Evolutionary conservation across 2,329 filamentous ascomycete species (phyloP).

Genomic region (Tolypocladium sp.): DNA sequence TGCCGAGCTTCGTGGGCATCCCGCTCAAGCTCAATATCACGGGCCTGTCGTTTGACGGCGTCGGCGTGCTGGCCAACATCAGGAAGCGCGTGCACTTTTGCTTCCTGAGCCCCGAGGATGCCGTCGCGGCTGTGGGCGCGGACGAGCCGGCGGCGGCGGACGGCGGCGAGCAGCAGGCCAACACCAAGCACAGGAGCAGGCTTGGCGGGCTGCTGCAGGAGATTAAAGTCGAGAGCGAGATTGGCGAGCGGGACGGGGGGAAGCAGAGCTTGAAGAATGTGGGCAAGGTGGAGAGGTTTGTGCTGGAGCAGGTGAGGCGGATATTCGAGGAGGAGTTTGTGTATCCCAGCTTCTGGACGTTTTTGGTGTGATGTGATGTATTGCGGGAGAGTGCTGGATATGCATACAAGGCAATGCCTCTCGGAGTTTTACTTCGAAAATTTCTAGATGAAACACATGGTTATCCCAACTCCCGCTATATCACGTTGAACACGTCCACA

Average conservation of each 20-base stretch:
- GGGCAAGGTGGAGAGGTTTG: conserved; percentile 95
- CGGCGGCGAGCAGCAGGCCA: conserved; percentile 7
- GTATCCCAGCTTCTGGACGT: conserved; percentile 97
- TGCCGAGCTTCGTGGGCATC: conserved; percentile 95
- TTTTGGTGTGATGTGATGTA: conserved; percentile 62
- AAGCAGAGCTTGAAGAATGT: conserved; percentile 98
- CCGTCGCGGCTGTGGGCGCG: conserved; percentile 57
- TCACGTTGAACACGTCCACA: too few species aligned
- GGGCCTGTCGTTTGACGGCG: conserved; percentile 87
- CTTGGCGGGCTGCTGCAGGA: conserved; percentile 79
- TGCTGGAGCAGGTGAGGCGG: conserved; percentile 87
- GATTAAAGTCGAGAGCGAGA: conserved; percentile 95
- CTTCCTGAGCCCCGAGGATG: conserved; percentile 88
- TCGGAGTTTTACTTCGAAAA: not conserved
- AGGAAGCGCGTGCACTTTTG: conserved; percentile 85
- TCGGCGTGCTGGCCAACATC: conserved; percentile 87
- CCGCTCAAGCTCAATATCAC: conserved; percentile 93
- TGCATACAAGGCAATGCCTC: not conserved
- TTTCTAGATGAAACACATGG: not conserved
- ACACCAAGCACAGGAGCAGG: conserved; percentile 17
- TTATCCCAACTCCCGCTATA: not conserved
- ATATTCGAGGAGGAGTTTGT: conserved; percentile 99
- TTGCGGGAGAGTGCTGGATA: not conserved
- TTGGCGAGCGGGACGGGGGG: conserved; percentile 81
- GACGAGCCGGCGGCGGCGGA: conserved; percentile 27